Percentiles rank a stretch among this genome's conserved stretches.
Conservation (phyloP, 2,329 filamentous ascomycete genomes). For the Arthroderma sp. region DNA sequence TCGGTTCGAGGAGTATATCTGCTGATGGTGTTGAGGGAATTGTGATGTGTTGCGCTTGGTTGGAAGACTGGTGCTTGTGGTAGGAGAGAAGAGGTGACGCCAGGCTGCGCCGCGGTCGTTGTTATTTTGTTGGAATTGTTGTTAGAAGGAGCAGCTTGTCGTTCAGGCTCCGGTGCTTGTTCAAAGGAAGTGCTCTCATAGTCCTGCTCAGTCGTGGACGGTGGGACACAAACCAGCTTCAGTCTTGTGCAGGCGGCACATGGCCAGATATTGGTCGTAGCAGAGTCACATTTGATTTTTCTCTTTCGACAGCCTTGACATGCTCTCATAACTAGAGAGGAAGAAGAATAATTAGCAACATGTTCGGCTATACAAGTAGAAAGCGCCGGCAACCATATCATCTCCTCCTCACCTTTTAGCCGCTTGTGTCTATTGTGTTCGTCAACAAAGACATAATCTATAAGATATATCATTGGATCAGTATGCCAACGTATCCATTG, state of each 20-base stretch:
- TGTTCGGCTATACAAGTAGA: too few species aligned
- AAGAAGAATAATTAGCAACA: slow-evolving; percentile 3
- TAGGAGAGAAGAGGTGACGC: too few species aligned
- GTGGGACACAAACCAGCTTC: slow-evolving; percentile 85
- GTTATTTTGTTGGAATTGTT: too few species aligned
- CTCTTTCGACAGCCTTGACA: slow-evolving; percentile 88
- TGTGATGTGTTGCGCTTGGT: too few species aligned
- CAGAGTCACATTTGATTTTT: slow-evolving; percentile 97
- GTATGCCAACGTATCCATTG: too few species aligned
- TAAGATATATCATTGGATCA: too few species aligned
- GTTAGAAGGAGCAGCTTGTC: too few species aligned
- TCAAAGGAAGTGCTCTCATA: slow-evolving; percentile 30
- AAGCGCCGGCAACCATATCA: too few species aligned
- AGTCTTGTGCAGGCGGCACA: slow-evolving; percentile 86
- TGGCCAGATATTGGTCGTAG: slow-evolving; percentile 94
- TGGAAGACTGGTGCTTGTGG: too few species aligned
- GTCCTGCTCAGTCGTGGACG: slow-evolving; percentile 60
- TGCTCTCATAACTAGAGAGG: slow-evolving; percentile 73
- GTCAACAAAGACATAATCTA: slow-evolving; percentile 98
- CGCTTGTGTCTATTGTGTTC: slow-evolving; percentile 97
- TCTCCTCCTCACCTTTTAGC: slow-evolving; percentile 58
- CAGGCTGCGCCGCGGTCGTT: too few species aligned
- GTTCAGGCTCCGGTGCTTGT: slow-evolving; percentile 15
- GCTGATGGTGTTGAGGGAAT: too few species aligned
- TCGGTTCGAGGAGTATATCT: too few species aligned